These are phyloP conservation scores for Trichophyton rubrum DNA, from an alignment of 2,329 filamentous ascomycete species.

Conservation along the genomic window DNA sequence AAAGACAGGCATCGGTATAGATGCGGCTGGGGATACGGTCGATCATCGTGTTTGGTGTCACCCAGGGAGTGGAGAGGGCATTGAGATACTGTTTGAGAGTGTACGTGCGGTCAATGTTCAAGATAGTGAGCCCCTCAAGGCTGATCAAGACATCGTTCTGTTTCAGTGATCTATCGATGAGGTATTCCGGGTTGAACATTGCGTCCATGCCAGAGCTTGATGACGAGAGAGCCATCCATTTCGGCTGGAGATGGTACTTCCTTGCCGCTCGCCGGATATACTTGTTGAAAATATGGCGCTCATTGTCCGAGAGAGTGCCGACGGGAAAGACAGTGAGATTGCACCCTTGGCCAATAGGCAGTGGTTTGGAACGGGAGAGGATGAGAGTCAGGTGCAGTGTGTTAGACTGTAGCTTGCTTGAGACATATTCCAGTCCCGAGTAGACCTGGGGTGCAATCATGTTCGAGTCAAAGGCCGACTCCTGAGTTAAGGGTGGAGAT, in stretches of 20 bases:
- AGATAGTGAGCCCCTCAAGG: conserved; percentile 32
- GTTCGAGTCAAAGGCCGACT: conserved; percentile 28
- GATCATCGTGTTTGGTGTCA: not conserved
- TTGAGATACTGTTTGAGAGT: conserved; percentile 33
- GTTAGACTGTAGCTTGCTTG: conserved; percentile 28
- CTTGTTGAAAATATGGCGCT: conserved; percentile 23
- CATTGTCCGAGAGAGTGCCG: conserved; percentile 20
- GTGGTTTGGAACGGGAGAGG: conserved; percentile 29
- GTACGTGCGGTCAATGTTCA: conserved; percentile 35
- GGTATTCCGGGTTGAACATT: conserved; percentile 20
- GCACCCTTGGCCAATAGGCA: conserved; percentile 27
- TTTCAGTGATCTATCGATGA: conserved; percentile 31
- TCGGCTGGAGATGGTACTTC: conserved; percentile 28
- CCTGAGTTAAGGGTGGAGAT: conserved; percentile 30
- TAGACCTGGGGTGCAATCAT: conserved; percentile 22
- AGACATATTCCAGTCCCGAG: conserved; percentile 32
- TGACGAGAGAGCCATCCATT: conserved; percentile 27
- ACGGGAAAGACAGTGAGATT: conserved; percentile 30
- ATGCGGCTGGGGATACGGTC: conserved; percentile 20
- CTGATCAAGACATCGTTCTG: conserved; percentile 35
- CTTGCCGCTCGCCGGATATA: conserved; percentile 26
- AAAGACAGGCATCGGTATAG: conserved; percentile 29
- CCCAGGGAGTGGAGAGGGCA: conserved; percentile 23
- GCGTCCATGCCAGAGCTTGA: not conserved
- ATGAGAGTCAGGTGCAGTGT: conserved; percentile 30